Base-by-base conservation (phyloP, 352 stramenopile species). In the Pythium sukuiense region DNA sequence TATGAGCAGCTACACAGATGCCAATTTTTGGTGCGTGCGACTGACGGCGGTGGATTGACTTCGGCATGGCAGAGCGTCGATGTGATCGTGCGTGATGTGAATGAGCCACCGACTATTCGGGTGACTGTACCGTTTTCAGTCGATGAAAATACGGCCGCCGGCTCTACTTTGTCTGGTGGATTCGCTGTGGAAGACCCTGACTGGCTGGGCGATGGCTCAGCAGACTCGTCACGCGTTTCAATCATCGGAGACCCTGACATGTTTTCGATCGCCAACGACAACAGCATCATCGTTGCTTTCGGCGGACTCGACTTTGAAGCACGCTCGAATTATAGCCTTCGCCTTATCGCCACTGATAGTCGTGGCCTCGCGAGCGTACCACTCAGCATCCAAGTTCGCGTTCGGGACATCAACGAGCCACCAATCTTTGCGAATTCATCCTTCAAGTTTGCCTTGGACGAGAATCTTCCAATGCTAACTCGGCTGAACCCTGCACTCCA, bases 341-440 rank as follows among this genome's bases (percentile, higher is more conserved):
- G 39, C n/a, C 6, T 71, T 26, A 32, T 56, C 30, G 71, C 66
- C 4, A 53, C 69, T 0, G 71, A 77, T 45, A 57, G 30, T 41
- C 59, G 35, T 46, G 74, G 45, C 24, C 37, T 27, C 8, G 16
- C n/a, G 8, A 81, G 74, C 18, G 24, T 1, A 6, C 26, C 54
- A 20, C 11, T 54, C 9, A 64, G 46, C 7, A 39, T 81, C 3
- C 52, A 59, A 29, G 55, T 81, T 48, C 57, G 46, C 7, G 61
- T 81, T 5, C 53, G 65, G 24, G 58, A 81, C 33, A 61, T 81
- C n/a, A 81, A 81, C 29, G 74, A 81, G 30, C 12, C 68, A 2
- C 74, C 74, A 26, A 39, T 67, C 3, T 67, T 77, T n/a, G 33
- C 16, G 20, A 35, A 35, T 11, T 6, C 18, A 14, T 55, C 13